These are phyloP conservation scores for Calonectria ilicicola DNA, from an alignment of 2,329 filamentous ascomycete genomes.

Conservation along the genomic window DNA sequence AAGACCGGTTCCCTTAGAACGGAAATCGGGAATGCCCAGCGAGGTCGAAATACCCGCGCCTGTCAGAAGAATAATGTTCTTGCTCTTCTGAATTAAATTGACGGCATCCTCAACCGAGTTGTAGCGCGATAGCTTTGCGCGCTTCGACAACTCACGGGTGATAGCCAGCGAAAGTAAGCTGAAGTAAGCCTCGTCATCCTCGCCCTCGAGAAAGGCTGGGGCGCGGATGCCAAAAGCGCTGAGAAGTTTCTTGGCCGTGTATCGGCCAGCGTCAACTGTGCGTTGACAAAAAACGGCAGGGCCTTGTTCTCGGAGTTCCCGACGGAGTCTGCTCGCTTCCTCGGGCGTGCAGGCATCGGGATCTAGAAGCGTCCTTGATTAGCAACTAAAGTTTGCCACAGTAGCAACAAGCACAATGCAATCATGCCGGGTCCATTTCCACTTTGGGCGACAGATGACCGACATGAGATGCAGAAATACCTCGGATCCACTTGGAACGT, in stretches of 20 bases:
- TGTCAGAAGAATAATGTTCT: constrained; percentile 93
- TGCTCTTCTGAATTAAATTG: constrained; percentile 75
- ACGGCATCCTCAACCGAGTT: constrained; percentile 93
- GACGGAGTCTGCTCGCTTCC: constrained; percentile 76
- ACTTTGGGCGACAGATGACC: not conserved
- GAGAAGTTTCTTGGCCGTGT: constrained; percentile 85
- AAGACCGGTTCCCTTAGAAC: constrained; percentile 91
- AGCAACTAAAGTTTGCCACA: constrained; percentile 17
- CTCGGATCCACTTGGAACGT: constrained; percentile 17
- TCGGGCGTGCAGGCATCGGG: constrained; percentile 72
- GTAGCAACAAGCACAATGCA: not conserved
- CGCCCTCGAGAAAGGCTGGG: constrained; percentile 78
- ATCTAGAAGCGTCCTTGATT: constrained; percentile 41
- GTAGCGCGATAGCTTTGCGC: constrained; percentile 82
- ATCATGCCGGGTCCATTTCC: not conserved
- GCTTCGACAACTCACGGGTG: constrained; percentile 82
- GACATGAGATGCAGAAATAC: constrained; percentile 14
- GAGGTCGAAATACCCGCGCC: constrained; percentile 97
- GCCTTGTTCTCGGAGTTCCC: constrained; percentile 81
- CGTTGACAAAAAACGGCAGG: constrained; percentile 80
- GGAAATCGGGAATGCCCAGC: constrained; percentile 96
- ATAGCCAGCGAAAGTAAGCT: constrained; percentile 81
- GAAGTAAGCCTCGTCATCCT: constrained; percentile 77
- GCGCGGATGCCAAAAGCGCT: constrained; percentile 86
- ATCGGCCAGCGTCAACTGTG: constrained; percentile 75